A percentile compares a stretch with the other conserved stretches of the same genome.
These are phyloP conservation scores for Hygrophorus russula DNA, from an alignment of 768 basidiomycete genomes.

Conservation along the genomic window DNA sequence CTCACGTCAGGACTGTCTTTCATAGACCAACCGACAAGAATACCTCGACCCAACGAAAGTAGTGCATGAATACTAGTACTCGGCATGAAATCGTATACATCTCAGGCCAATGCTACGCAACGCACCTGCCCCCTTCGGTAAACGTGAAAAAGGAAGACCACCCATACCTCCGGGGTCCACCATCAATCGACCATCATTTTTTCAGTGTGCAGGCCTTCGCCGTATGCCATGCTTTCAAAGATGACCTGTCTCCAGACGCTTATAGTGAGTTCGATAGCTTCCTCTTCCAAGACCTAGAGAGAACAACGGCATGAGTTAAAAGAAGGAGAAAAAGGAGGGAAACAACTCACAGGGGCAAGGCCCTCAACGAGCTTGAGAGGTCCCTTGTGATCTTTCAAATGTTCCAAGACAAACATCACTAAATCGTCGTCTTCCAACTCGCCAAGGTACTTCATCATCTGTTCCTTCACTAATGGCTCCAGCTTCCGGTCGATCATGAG, in stretches of 20 bases:
- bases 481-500: constrained; percentile 76
- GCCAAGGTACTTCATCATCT: constrained; percentile 82
- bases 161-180: constrained; percentile 12
- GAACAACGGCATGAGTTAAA: constrained; percentile 2
- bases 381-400: constrained; percentile 82
- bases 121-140: constrained; percentile 42
- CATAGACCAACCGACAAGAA: constrained; percentile 8
- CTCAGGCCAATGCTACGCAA: constrained; percentile 26
- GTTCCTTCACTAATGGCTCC: constrained; percentile 69
- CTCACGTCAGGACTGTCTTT: constrained; percentile 33
- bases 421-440: constrained; percentile 91
- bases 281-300: constrained; percentile 81
- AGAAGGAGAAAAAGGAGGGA: background rate
- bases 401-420: constrained; percentile 88
- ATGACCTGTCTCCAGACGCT: constrained; percentile 87
- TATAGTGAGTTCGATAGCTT: constrained; percentile 69
- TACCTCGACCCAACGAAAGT: constrained; percentile 14
- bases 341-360: constrained; percentile 69
- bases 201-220: constrained; percentile 81
- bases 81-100: constrained; percentile 23
- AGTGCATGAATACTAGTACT: constrained; percentile 17
- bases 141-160: constrained; percentile 15
- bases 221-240: constrained; percentile 91
- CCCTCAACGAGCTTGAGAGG: constrained; percentile 83
- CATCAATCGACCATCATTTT: constrained; percentile 67